Evolutionary conservation across 306 rosid species (phyloP).

Genomic region (Coriaria nepalensis): DNA sequence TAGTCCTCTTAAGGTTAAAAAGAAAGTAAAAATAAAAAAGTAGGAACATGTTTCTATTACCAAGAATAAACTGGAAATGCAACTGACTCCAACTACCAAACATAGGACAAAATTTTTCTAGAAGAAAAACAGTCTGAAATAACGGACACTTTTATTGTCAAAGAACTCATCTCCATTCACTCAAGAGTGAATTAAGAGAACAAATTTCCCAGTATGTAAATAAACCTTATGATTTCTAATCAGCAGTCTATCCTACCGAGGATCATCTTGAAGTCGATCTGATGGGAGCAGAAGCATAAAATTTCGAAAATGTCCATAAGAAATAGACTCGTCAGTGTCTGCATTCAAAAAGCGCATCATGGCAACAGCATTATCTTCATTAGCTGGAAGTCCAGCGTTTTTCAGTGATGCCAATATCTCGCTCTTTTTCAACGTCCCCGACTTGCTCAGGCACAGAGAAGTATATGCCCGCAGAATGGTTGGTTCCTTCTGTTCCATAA

Average conservation of each 20-base stretch:
- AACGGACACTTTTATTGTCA: no score
- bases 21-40: neutral
- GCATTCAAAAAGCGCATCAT: slow-evolving; percentile 98
- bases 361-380: slow-evolving; percentile 95
- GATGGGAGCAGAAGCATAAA: slow-evolving; percentile 98
- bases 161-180: no score
- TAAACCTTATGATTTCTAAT: no score
- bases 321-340: slow-evolving; percentile 80
- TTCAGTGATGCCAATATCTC: slow-evolving; percentile 77
- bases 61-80: neutral
- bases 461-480: slow-evolving; percentile 99
- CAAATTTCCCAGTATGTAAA: no score
- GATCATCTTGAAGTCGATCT: slow-evolving; percentile 96
- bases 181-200: no score
- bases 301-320: slow-evolving; percentile 96
- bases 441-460: slow-evolving; percentile 88
- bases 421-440: slow-evolving; percentile 94
- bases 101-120: no score
- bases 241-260: slow-evolving; percentile 51
- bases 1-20: neutral
- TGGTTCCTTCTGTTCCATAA: slow-evolving; percentile 98
- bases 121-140: no score
- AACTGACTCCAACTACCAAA: neutral
- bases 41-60: neutral
- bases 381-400: slow-evolving; percentile 92